These are phyloP conservation scores for Eucalyptus sp. DNA, from an alignment of 345 rosid species.

Conservation along the genomic window DNA sequence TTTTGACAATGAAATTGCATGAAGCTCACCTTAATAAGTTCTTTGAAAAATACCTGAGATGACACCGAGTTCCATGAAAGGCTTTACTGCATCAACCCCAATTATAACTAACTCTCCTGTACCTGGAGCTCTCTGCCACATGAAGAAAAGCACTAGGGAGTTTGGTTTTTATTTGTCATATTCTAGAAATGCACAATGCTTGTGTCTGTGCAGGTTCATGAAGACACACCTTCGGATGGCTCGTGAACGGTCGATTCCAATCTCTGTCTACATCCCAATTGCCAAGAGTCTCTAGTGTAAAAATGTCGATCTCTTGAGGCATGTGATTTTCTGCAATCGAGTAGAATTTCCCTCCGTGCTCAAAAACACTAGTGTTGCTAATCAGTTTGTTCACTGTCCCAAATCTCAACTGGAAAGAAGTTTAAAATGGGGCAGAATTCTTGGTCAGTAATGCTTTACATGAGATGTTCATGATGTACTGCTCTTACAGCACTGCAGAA, in stretches of 20 bases:
- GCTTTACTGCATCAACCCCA: constrained; percentile 16
- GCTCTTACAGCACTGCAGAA: background rate
- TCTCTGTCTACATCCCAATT: constrained; percentile 13
- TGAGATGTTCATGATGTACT: background rate
- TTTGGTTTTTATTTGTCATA: background rate
- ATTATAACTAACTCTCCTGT: constrained; percentile 24
- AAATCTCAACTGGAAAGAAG: constrained; percentile 1
- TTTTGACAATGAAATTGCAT: background rate
- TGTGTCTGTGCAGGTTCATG: background rate
- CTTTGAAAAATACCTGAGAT: constrained; percentile 8
- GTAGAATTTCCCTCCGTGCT: constrained; percentile 26
- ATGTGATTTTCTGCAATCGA: constrained; percentile 14
- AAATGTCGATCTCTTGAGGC: constrained; percentile 28
- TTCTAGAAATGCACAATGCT: background rate
- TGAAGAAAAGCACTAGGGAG: background rate
- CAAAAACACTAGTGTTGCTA: constrained; percentile 27
- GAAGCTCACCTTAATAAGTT: background rate
- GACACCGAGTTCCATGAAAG: constrained; percentile 22
- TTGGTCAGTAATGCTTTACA: background rate
- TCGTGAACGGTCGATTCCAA: constrained; percentile 26
- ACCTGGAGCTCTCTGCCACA: constrained; percentile 14
- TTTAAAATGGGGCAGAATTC: background rate
- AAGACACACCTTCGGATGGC: constrained; percentile 34
- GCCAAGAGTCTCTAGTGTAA: constrained; percentile 7
- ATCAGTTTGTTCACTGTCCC: constrained; percentile 8